Evolutionary conservation across 345 rosid species (phyloP).

Genomic region (Linum trigynum): DNA sequence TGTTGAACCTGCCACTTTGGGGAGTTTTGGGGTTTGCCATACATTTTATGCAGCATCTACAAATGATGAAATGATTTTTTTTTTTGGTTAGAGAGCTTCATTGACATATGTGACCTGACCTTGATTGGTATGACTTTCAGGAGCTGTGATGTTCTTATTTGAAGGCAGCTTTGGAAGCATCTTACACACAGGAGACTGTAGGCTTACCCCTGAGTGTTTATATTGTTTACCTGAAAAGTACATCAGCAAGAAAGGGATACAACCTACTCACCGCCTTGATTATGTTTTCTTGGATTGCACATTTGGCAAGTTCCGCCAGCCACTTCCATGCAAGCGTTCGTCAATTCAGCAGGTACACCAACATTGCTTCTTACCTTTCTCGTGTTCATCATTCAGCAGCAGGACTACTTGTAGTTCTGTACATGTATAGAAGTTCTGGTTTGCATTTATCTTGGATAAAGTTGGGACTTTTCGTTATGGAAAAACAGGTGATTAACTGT

Average conservation of each 20-base stretch:
- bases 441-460: no score
- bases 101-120: constrained; percentile 19
- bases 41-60: background rate
- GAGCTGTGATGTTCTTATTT: constrained; percentile 93
- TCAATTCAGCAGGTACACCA: constrained; percentile 58
- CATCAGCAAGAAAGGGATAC: constrained; percentile 35
- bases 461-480: background rate
- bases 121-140: constrained; percentile 41
- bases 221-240: constrained; percentile 50
- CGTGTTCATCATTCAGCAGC: background rate
- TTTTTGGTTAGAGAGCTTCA: no score
- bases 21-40: background rate
- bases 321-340: constrained; percentile 59
- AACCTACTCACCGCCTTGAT: constrained; percentile 49
- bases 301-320: constrained; percentile 51
- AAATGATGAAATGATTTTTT: no score
- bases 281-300: constrained; percentile 80
- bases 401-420: background rate
- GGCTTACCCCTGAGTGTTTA: constrained; percentile 61
- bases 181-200: constrained; percentile 88
- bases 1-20: background rate
- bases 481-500: constrained; percentile 56
- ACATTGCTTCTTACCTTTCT: background rate
- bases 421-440: no score
- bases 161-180: constrained; percentile 79